These are phyloP conservation scores for Fraxinus ornus DNA, from an alignment of 305 asterid genomes.

Conservation along the genomic window DNA sequence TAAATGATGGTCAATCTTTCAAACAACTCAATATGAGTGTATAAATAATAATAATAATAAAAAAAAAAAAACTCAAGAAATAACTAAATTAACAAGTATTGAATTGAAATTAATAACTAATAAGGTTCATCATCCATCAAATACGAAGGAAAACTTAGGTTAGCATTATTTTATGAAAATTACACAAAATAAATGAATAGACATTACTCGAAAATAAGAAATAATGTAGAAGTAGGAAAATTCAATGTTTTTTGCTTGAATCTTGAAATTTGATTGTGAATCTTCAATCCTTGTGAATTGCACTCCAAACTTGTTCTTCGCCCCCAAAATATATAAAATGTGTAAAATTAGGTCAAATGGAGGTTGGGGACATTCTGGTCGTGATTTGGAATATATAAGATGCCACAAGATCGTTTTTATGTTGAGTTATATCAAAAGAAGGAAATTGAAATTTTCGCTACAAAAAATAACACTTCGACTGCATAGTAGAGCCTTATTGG, in stretches of 20 bases:
- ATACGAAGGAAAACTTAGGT: background rate
- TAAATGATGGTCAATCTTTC: background rate
- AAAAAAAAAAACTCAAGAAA: too few relatives aligned
- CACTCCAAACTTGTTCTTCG: background rate
- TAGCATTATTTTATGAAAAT: background rate
- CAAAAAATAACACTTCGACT: background rate
- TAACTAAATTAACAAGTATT: background rate
- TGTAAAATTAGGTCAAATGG: background rate
- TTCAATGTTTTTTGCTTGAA: background rate
- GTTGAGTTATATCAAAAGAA: background rate
- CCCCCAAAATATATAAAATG: background rate
- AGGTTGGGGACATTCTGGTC: background rate
- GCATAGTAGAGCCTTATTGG: background rate
- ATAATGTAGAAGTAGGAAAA: background rate
- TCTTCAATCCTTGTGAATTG: background rate
- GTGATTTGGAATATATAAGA: background rate
- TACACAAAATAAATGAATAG: background rate
- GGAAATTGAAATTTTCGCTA: background rate
- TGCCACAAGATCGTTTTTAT: background rate
- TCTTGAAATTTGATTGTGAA: background rate
- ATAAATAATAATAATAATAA: too few relatives aligned
- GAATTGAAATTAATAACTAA: background rate
- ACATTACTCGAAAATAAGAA: background rate
- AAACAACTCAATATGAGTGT: background rate
- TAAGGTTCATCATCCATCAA: too few relatives aligned